These are phyloP conservation scores for Lathyrus oleraceus DNA, from an alignment of 306 rosid genomes.

Conservation along the genomic window DNA sequence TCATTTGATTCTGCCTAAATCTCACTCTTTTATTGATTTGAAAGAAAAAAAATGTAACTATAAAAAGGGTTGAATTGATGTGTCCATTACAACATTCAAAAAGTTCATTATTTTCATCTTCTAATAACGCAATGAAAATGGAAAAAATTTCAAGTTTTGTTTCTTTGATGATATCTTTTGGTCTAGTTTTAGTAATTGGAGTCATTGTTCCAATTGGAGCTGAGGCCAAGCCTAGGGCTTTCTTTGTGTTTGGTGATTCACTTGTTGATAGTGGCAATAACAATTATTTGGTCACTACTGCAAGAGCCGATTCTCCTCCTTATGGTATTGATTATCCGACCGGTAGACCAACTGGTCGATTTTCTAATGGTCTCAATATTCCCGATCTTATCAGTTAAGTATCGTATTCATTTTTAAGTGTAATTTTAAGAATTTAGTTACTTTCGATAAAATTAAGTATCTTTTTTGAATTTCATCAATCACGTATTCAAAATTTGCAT, in stretches of 20 bases:
- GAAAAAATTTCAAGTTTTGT: constrained; percentile 6
- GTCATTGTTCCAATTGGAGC: constrained; percentile 21
- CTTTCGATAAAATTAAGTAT: too few species aligned
- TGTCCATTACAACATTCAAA: neutral
- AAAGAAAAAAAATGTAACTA: constrained; percentile 2
- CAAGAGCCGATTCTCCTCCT: constrained; percentile 72
- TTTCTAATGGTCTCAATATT: constrained; percentile 71
- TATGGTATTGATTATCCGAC: constrained; percentile 68
- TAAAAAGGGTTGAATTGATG: constrained; percentile 31
- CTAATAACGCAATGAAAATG: neutral
- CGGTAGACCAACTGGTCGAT: constrained; percentile 59
- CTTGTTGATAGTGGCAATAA: constrained; percentile 72
- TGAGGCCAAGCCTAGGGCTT: constrained; percentile 44
- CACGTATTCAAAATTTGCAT: neutral
- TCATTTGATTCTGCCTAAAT: neutral
- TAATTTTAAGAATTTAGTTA: neutral
- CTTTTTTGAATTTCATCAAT: too few species aligned
- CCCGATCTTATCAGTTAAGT: constrained; percentile 62
- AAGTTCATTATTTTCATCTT: constrained; percentile 11
- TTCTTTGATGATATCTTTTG: neutral
- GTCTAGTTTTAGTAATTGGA: constrained; percentile 20
- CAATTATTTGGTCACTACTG: constrained; percentile 59
- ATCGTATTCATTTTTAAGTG: neutral
- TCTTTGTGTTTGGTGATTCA: constrained; percentile 72
- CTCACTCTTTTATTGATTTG: neutral